Evolutionary conservation across 2,329 filamentous ascomycete species (phyloP), one percentile per base, ranked within the genome.

Genomic region (Trichoderma koningiopsis): DNA sequence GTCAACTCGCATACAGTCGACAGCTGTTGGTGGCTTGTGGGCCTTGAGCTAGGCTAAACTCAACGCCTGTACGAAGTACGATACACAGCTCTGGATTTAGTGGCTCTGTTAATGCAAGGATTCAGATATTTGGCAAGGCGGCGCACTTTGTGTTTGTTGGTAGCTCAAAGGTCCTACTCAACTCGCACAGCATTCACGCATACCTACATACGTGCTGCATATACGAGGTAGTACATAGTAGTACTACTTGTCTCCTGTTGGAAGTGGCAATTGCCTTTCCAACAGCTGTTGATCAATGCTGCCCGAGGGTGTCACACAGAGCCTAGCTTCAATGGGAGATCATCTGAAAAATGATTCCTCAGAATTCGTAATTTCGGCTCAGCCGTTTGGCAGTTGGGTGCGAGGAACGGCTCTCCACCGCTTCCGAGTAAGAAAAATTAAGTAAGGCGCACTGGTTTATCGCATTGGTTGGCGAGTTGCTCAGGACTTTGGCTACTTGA

Each of bases 361-460:
- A 55, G 2, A 31, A 24, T 13, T 27, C 7, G 53, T 27, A 66
- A 58, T 66, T 49, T 66, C 63, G 53, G 63, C 53, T 49, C 53
- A 27, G 16, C 63, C 63, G 37, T 14, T 49, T 27, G 6, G 40
- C 7, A 8, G 19, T 27, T 37, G 37, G n/a, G 37, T 52, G 56
- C 29, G 16, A 6, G 5, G 11, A 16, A n/a, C n/a, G 19, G n/a
- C 47, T 55, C 60, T 33, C 43, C 47, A 63, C 24, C 24, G 14
- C 14, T 19, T 19, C 49, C 27, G 22, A 40, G 37, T 2, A 16
- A 33, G 27, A 59, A 27, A 14, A 64, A 49, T 11, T 49, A 35
- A 49, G 16, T 11, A 55, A 40, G 60, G 60, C 27, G 60, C 47
- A 47, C 29, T 49, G 47, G 47, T 27, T 37, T 11, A 55, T 33